Base-by-base conservation (phyloP, 78 protist species). In the Protostelium mycophagum region DNA sequence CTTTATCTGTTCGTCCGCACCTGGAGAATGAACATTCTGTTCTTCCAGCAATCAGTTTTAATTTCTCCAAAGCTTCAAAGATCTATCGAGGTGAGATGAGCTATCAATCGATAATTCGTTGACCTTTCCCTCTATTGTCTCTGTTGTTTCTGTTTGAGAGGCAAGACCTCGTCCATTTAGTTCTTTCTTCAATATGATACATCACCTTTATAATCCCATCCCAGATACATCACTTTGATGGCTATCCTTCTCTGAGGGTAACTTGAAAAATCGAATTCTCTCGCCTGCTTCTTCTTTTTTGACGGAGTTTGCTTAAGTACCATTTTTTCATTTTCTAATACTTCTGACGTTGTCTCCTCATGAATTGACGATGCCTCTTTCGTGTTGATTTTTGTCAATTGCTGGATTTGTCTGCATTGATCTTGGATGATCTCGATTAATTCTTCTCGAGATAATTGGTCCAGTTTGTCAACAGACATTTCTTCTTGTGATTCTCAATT, bases 1-100 rank as follows among this genome's bases (percentile, higher is more conserved):
- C 94, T 85, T 92, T 92, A 89, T 92, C 94, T 1, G 94, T 92
- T 89, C 94, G 88, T n/a, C 94, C 94, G 51, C 92, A 92, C 63
- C 94, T 85, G 36, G 36, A 83, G 51, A 89, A 85, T 83, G 34
- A 63, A 28, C 38, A 88, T 37, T 51, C 73, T 25, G 5, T 51
- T 51, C 73, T 51, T 51, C 73, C 73, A 25, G 73, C 73, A 51
- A 51, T 51, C 31, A 51, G 73, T 25, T 16, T 5, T 16, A 51
- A 51, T 51, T 16, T 51, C 73, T 51, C 73, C 16, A 51, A 51
- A 25, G 73, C 73, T 5, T 51, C 73, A 16, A 51, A 51, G n/a
- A 5, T 16, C 86, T 85, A 16, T 16, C 36, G 16, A 25, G 63
- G 37, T 85, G 5, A 85, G 16, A 36, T 25, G 29, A 86, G 88